Percentiles rank a stretch among this genome's conserved stretches.
Evolutionary conservation across 1,139 yeast species (phyloP).

Genomic region (Pichia sp.): DNA sequence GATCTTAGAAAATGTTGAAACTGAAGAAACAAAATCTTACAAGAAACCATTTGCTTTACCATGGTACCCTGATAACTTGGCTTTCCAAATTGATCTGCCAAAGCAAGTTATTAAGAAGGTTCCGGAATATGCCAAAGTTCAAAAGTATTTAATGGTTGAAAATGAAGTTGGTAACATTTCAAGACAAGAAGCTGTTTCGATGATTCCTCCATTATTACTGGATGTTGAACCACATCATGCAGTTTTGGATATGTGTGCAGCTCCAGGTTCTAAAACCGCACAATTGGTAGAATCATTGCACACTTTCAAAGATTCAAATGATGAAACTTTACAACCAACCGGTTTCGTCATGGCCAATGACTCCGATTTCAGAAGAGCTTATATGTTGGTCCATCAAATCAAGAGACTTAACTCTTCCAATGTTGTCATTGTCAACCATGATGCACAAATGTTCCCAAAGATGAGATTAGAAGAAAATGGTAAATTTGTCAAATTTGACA

Average conservation of each 20-base stretch:
- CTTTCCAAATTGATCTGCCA: constrained; percentile 91
- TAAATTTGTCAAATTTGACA: constrained; percentile 67
- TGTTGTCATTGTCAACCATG: constrained; percentile 93
- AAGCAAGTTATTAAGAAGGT: constrained; percentile 86
- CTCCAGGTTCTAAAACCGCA: constrained; percentile 98
- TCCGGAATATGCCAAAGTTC: constrained; percentile 79
- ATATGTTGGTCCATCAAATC: constrained; percentile 96
- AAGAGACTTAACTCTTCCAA: constrained; percentile 92
- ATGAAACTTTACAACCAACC: constrained; percentile 43
- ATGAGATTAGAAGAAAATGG: constrained; percentile 43
- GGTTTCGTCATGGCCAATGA: constrained; percentile 97
- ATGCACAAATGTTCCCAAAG: constrained; percentile 92
- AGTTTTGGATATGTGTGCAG: constrained; percentile 97
- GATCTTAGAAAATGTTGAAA: constrained; percentile 31
- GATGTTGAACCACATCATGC: constrained; percentile 87
- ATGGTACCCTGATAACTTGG: constrained; percentile 82
- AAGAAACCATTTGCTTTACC: constrained; percentile 62
- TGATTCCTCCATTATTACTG: constrained; percentile 94
- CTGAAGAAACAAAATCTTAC: constrained; percentile 31
- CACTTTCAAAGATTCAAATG: constrained; percentile 32
- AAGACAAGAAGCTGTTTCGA: constrained; percentile 97
- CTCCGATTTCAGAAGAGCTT: constrained; percentile 90
- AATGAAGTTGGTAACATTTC: constrained; percentile 96
- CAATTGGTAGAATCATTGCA: constrained; percentile 92
- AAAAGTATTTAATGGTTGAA: constrained; percentile 85